Evolutionary conservation across 176 grass and related monocot genomes (phyloP), one percentile per base, ranked within the genome.

Genomic region (Carex myosuroides): DNA sequence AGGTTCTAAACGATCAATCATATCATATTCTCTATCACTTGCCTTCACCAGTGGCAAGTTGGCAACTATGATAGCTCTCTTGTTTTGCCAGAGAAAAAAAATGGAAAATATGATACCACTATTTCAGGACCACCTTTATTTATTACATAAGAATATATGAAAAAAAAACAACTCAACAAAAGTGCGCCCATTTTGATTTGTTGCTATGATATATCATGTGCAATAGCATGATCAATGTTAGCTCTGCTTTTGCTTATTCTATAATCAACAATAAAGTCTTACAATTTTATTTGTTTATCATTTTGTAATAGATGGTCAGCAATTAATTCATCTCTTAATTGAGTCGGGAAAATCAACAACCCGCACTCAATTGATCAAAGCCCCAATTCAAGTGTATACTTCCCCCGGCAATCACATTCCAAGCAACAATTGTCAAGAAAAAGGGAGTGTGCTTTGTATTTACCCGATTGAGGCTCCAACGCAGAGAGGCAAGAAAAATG

Each of bases 231-330:
- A 82, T 9, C 29, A 48, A 72, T 18, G 52, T 29, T 6, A 24
- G 10, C 44, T 26, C 7, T 29, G 4, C 20, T 29, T 75, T 52
- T 75, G n/a, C 44, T 75, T 75, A 26, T 54, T 13, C 3, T 54
- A 75, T 54, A 30, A 75, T 24, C n/a, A 74, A 75, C 46, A 75
- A 14, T 24, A 50, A 68, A 69, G 39, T 66, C 80, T 67, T 83
- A 83, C 41, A 17, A 53, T 17, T 56, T 70, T 41, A 48, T 37
- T 65, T 74, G 52, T 75, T 79, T 64, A 44, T 84, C 2, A 60
- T 58, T 61, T 70, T 59, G 56, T 13, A 20, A 53, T 6, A 91
- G 94, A 84, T 97, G 94, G 94, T 97, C 94, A 5, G 11, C 82
- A 64, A 97, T 97, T 24, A 24, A 24, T 24, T 24, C 22, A 24